phyloP scores from a whole-genome alignment of 495 filamentous ascomycete genomes.

The Bacidia gigantensis region DNA sequence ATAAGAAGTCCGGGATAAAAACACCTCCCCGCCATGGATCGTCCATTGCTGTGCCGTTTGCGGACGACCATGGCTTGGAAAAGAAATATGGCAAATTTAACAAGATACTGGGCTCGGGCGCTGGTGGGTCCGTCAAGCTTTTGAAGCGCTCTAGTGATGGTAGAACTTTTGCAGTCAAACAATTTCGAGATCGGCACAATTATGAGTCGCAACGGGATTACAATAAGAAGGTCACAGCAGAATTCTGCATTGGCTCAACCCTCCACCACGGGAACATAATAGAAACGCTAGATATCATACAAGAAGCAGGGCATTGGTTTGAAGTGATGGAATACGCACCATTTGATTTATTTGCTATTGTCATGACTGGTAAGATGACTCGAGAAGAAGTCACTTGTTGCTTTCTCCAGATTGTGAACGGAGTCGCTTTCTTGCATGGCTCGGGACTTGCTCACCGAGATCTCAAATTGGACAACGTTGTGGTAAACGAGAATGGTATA shows the following conservation, averaged over 20 bases:
- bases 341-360: conserved; percentile 90
- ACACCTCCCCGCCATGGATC: conserved; percentile 45
- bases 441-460: conserved; percentile 95
- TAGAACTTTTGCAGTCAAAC: conserved; percentile 92
- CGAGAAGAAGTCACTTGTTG: conserved; percentile 81
- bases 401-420: conserved; percentile 88
- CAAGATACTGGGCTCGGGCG: conserved; percentile 83
- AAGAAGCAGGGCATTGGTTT: conserved; percentile 92
- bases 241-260: conserved; percentile 96
- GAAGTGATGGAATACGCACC: conserved; percentile 99
- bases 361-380: conserved; percentile 98
- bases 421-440: conserved; percentile 92
- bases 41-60: conserved; percentile 65
- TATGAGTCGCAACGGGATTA: conserved; percentile 94
- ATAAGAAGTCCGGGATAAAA: conserved; percentile 29
- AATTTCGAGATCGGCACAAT: conserved; percentile 82
- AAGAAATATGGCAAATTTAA: conserved; percentile 93
- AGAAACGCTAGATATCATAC: conserved; percentile 91
- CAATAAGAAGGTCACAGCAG: conserved; percentile 97
- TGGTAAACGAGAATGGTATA: conserved; percentile 92
- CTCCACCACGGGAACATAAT: conserved; percentile 98
- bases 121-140: conserved; percentile 85
- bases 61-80: conserved; percentile 80
- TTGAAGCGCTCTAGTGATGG: conserved; percentile 86
- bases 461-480: conserved; percentile 95